These are phyloP conservation scores for Penicillium bialowiezense DNA, from an alignment of 495 filamentous ascomycete species.

Conservation along the genomic window DNA sequence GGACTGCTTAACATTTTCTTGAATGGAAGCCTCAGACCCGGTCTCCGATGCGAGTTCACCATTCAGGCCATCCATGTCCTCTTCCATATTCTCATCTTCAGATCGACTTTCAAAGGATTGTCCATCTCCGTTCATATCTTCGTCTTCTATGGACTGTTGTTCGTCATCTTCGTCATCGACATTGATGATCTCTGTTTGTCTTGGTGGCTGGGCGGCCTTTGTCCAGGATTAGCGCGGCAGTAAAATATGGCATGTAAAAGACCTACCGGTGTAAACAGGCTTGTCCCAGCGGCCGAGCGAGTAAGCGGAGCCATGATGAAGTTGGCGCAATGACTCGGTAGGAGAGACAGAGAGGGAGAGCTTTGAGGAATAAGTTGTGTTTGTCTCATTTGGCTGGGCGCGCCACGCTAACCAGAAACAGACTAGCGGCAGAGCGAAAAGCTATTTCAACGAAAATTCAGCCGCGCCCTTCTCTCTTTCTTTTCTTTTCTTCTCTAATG, in stretches of 20 bases:
- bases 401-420: slow-evolving; percentile 25
- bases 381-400: slow-evolving; percentile 40
- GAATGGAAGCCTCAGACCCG: slow-evolving; percentile 16
- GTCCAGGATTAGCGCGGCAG: slow-evolving; percentile 22
- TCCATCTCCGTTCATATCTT: slow-evolving; percentile 19
- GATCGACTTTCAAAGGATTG: background rate
- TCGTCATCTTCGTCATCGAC: slow-evolving; percentile 41
- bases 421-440: slow-evolving; percentile 33
- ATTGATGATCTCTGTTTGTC: slow-evolving; percentile 39
- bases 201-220: slow-evolving; percentile 17
- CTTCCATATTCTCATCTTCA: slow-evolving; percentile 23
- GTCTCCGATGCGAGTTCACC: slow-evolving; percentile 18
- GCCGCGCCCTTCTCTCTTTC: slow-evolving; percentile 37
- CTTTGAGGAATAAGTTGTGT: slow-evolving; percentile 21
- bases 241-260: background rate
- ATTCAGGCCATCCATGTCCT: slow-evolving; percentile 25
- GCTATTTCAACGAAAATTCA: slow-evolving; percentile 25
- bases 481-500: slow-evolving; percentile 68
- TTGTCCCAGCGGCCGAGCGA: slow-evolving; percentile 18
- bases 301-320: slow-evolving; percentile 29
- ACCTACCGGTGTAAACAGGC: slow-evolving; percentile 17
- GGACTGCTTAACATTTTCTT: slow-evolving; percentile 19
- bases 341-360: slow-evolving; percentile 6
- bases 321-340: background rate
- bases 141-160: slow-evolving; percentile 27